phyloP scores from a whole-genome alignment of 805 yeast species.

The Cyberlindnera americana region DNA sequence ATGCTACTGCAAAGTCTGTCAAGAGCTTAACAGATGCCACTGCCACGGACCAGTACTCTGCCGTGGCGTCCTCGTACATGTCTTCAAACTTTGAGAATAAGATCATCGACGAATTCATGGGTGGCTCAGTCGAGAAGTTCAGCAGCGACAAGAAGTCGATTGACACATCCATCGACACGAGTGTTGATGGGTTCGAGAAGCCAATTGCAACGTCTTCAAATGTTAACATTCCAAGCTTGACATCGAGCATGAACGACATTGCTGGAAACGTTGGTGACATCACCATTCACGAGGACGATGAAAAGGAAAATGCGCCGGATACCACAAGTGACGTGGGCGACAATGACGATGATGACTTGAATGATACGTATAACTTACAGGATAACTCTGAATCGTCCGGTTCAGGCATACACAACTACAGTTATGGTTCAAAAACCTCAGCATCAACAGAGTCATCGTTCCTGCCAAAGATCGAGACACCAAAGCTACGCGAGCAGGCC shows the following conservation, averaged over 20 bases:
- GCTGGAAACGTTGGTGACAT: slow-evolving; percentile 25
- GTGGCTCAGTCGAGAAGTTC: slow-evolving; percentile 20
- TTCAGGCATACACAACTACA: slow-evolving; percentile 5
- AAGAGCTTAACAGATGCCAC: background rate
- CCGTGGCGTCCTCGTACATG: slow-evolving; percentile 15
- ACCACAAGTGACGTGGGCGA: background rate
- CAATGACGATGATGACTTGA: slow-evolving; percentile 3
- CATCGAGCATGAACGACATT: slow-evolving; percentile 20
- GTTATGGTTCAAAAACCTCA: slow-evolving; percentile 7
- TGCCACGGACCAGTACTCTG: slow-evolving; percentile 4
- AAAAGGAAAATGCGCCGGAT: slow-evolving; percentile 2
- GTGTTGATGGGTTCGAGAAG: slow-evolving; percentile 19
- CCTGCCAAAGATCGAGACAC: slow-evolving; percentile 15
- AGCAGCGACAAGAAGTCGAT: slow-evolving; percentile 5
- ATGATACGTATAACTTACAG: slow-evolving; percentile 7
- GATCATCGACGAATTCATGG: slow-evolving; percentile 26
- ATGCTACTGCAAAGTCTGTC: slow-evolving; percentile 13
- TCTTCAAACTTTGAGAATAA: slow-evolving; percentile 26
- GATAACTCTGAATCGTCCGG: slow-evolving; percentile 16
- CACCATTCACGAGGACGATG: slow-evolving; percentile 22
- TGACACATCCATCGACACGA: slow-evolving; percentile 9
- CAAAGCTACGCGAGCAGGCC: slow-evolving; percentile 10
- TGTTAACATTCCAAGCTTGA: slow-evolving; percentile 24
- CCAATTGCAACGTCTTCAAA: slow-evolving; percentile 30
- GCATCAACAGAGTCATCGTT: slow-evolving; percentile 13